Evolutionary conservation across 2,329 filamentous ascomycete genomes (phyloP), one percentile per base, ranked within the genome.

Genomic region (Phyllosticta paracitricarpa): DNA sequence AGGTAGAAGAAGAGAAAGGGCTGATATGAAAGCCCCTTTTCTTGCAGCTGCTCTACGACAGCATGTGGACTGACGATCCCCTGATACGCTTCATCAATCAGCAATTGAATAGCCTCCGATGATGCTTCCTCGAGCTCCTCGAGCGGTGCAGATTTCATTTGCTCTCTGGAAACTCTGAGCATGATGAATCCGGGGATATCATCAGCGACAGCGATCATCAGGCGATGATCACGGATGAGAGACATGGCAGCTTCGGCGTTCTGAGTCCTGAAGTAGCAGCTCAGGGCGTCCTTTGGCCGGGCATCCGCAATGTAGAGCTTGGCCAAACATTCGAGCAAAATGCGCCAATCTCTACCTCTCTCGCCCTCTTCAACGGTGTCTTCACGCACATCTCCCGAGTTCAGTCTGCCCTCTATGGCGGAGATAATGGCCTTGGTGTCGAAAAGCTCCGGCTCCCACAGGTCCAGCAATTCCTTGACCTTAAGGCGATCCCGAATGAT

Each of bases 1-100:
- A 99, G 81, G 72, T 99, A 99, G 75, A 97, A 95, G 77, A 89
- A 97, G 0, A 96, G 82, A 70, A 96, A 97, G 0, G 90, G 78
- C 57, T 85, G 79, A 57, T 89, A 78, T 2, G 66, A 64, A 4
- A 68, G 77, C 19, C 85, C 80, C 63, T 87, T 84, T 22, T 80
- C 79, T 66, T 87, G 80, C 1, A 99, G 79, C 71, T 97, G 92
- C 4, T 81, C 77, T 2, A 97, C 87, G 1, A 99, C 92, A 2
- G 86, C 82, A 3, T 84, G 81, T 0, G 91, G 89, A 28, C 83
- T 85, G 17, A 97, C 87, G 26, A 96, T 87, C 0, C 94, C 94
- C 62, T 93, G 89, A 65, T 92, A 88, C 0, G 92, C 92, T 75
- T 97, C 93, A 57, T 95, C 88, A 0, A 96, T 92, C 4, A 99